Base-by-base conservation (phyloP, 2,329 filamentous ascomycete genomes). In the Penicillium hordei region DNA sequence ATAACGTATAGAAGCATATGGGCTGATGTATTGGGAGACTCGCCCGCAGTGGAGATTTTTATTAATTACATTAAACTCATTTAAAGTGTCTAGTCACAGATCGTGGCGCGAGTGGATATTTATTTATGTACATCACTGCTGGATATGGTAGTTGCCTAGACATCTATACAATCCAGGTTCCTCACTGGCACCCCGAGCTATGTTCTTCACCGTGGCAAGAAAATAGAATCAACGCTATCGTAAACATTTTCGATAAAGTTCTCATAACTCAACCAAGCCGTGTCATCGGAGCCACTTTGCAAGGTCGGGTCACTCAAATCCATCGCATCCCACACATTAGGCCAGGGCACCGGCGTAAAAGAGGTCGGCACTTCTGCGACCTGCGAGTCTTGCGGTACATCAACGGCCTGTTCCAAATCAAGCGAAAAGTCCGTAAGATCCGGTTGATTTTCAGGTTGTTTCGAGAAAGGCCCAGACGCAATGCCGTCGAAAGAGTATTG, bases 201-300 rank as follows among this genome's bases (percentile, higher is more conserved):
- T 15, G 2, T 12, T 21, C n/a, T 9, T 57, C 40, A 60, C 17
- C 55, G 52, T n/a, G 57, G 42, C 21, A 64, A 52, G 48, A 69
- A 61, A 36, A 66, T 63, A 23, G 59, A 60, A 39, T 69, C 63
- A n/a, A 60, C 60, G 56, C 54, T 67, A 27, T 65, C 64, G 49
- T 69, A 67, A 31, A 68, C 55, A 51, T 68, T 69, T 1, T 63
- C 67, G 9, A 72, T 65, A 39, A 72, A 71, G 25, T 55, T 67
- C 39, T 68, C 64, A 48, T 71, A 71, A 29, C 62, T 70, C 29
- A 62, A 43, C 69, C 69, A 72, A 1, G 68, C 65, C 27, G 58
- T 58, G 48, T 68, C 60, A 46, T 64, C 53, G 10, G 48, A 43
- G 6, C 54, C 43, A 12, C 29, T 42, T 19, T 51, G 63, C 0